A percentile compares a stretch with the other conserved stretches of the same genome.
Evolutionary conservation across 2,329 filamentous ascomycete species (phyloP).

Genomic region (Stagonosporopsis rhizophila): DNA sequence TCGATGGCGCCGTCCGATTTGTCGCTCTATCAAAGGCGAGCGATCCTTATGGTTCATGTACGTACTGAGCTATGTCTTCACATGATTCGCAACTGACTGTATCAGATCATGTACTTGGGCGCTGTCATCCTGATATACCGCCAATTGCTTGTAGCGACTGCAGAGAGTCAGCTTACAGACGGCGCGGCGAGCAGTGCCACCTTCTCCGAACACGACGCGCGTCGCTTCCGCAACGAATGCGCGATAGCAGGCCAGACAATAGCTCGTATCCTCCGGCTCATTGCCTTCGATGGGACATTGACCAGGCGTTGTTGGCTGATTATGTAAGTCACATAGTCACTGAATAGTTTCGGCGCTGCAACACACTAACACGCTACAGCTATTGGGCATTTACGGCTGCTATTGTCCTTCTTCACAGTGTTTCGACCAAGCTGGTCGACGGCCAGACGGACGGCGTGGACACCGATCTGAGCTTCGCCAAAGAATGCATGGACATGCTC

Average conservation of each 20-base stretch:
- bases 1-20: conserved; percentile 33
- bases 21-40: conserved; percentile 41
- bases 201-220: conserved; percentile 36
- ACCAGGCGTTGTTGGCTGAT: conserved; percentile 49
- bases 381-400: conserved; percentile 49
- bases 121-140: conserved; percentile 48
- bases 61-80: not conserved
- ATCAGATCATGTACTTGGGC: conserved; percentile 49
- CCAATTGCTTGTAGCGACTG: conserved; percentile 43
- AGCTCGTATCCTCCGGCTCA: conserved; percentile 43
- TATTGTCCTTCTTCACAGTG: conserved; percentile 46
- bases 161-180: conserved; percentile 40
- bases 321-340: conserved; percentile 35
- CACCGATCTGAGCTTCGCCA: conserved; percentile 42
- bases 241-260: conserved; percentile 46
- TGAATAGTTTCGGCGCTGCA: not conserved
- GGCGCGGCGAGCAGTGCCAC: conserved; percentile 33
- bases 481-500: conserved; percentile 47
- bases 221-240: conserved; percentile 41
- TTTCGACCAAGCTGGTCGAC: conserved; percentile 45
- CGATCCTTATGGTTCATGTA: conserved; percentile 49
- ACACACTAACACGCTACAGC: conserved; percentile 20
- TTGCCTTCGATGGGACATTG: conserved; percentile 45
- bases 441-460: conserved; percentile 39
- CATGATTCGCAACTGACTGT: not conserved